Conservation (phyloP, 1,284 basidiomycete genomes). For the Cutaneotrichosporon sp. region DNA sequence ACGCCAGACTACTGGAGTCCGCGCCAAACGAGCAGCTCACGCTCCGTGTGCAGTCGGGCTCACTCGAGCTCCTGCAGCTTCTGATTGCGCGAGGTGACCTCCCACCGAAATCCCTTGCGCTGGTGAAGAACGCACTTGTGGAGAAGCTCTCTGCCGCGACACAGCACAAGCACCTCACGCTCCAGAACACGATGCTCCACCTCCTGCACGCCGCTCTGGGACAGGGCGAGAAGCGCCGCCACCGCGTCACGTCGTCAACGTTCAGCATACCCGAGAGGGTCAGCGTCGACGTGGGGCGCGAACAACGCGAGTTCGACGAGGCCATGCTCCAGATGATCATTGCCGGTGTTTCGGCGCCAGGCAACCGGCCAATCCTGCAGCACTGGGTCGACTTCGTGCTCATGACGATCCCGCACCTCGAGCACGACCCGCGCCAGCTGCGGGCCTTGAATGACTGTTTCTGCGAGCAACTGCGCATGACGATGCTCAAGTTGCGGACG, state of each 20-base stretch:
- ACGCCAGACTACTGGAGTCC: conserved; percentile 13
- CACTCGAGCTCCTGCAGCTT: conserved; percentile 75
- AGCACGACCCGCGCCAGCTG: conserved; percentile 56
- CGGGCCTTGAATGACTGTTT: conserved; percentile 74
- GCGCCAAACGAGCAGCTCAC: conserved; percentile 49
- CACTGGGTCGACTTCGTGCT: conserved; percentile 97
- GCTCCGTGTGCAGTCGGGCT: conserved; percentile 61
- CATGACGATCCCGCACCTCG: conserved; percentile 72
- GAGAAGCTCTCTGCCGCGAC: conserved; percentile 70
- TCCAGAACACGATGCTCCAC: conserved; percentile 89
- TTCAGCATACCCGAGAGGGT: conserved; percentile 17
- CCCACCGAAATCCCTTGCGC: conserved; percentile 57
- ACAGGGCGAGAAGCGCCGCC: conserved; percentile 49
- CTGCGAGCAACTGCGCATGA: conserved; percentile 64
- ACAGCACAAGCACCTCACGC: conserved; percentile 63
- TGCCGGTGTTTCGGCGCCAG: conserved; percentile 66
- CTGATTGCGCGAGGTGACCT: conserved; percentile 75
- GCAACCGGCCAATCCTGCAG: conserved; percentile 75
- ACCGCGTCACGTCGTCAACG: conserved; percentile 24
- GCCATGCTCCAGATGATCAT: conserved; percentile 69
- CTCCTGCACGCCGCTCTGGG: conserved; percentile 80
- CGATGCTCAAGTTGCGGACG: conserved; percentile 48
- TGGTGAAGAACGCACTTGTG: conserved; percentile 66
- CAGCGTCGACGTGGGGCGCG: background rate
- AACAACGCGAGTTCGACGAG: conserved; percentile 27